Evolutionary conservation across 768 basidiomycete species (phyloP).

Genomic region (Phaffia tasmanica): DNA sequence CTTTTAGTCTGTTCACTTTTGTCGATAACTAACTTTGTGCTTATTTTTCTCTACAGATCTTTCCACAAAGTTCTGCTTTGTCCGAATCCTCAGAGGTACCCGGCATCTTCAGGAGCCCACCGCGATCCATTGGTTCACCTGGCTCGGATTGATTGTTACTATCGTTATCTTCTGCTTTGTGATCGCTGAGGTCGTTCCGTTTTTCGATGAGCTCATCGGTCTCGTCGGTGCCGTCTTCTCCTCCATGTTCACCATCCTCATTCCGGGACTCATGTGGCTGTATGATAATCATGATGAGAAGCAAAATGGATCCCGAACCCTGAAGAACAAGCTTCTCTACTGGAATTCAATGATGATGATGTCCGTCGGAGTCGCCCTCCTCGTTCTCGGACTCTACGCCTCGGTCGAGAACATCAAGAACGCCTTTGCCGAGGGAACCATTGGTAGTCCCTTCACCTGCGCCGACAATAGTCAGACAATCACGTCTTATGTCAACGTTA

Average conservation of each 20-base stretch:
- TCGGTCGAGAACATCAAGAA: constrained; percentile 5
- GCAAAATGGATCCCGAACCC: too few species aligned
- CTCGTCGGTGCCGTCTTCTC: constrained; percentile 28
- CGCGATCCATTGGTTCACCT: constrained; percentile 26
- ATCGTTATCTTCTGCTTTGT: constrained; percentile 26
- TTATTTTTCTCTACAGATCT: not conserved
- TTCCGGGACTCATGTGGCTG: constrained; percentile 26
- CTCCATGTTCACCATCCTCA: constrained; percentile 2
- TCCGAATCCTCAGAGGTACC: constrained; percentile 27
- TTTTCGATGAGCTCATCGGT: constrained; percentile 23
- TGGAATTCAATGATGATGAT: too few species aligned
- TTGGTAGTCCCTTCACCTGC: constrained; percentile 1
- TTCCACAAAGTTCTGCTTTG: constrained; percentile 30
- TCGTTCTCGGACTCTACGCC: not conserved
- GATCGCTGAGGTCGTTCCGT: constrained; percentile 25
- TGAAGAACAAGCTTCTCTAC: too few species aligned
- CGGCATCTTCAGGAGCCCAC: constrained; percentile 26
- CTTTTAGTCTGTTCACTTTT: not conserved
- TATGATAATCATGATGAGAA: constrained; percentile 19
- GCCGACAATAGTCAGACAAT: not conserved
- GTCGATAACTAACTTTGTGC: not conserved
- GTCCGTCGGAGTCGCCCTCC: not conserved
- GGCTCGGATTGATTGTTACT: constrained; percentile 17
- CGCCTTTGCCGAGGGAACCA: not conserved
- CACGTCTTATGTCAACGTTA: not conserved